Conservation (phyloP, 805 yeast genomes). For the Danielia oregonensis region DNA sequence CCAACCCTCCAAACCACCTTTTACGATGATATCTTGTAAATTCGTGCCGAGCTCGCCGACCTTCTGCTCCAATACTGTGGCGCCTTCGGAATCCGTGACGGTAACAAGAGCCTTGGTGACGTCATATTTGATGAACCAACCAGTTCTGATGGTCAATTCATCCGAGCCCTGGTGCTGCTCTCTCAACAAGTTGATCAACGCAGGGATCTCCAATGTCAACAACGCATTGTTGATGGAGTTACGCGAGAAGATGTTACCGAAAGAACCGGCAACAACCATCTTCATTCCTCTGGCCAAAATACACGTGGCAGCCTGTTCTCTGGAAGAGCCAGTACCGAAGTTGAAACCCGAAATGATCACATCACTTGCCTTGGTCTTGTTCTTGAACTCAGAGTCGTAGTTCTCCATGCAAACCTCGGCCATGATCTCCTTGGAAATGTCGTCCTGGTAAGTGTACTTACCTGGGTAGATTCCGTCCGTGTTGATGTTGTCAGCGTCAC, state of each 20-base stretch:
- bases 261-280: slow-evolving; percentile 93
- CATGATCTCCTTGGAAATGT: slow-evolving; percentile 91
- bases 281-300: slow-evolving; percentile 90
- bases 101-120: slow-evolving; percentile 79
- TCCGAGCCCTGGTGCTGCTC: slow-evolving; percentile 53
- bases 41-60: slow-evolving; percentile 96
- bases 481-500: slow-evolving; percentile 96
- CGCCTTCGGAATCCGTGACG: slow-evolving; percentile 63
- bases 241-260: slow-evolving; percentile 94
- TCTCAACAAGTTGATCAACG: slow-evolving; percentile 72
- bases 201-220: slow-evolving; percentile 90
- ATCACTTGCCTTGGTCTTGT: slow-evolving; percentile 81
- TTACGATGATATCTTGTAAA: slow-evolving; percentile 92
- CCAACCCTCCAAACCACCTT: slow-evolving; percentile 99
- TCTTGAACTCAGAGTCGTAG: slow-evolving; percentile 85
- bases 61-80: slow-evolving; percentile 69
- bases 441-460: slow-evolving; percentile 97
- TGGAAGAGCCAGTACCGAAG: slow-evolving; percentile 97
- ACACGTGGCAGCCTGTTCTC: slow-evolving; percentile 99
- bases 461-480: slow-evolving; percentile 99
- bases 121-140: slow-evolving; percentile 91
- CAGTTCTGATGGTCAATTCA: slow-evolving; percentile 91
- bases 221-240: slow-evolving; percentile 96
- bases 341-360: slow-evolving; percentile 89
- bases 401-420: slow-evolving; percentile 99